Evolutionary conservation across 202 grass and related monocot genomes (phyloP), one percentile per base, ranked within the genome.

Genomic region (Zoysia matrella): DNA sequence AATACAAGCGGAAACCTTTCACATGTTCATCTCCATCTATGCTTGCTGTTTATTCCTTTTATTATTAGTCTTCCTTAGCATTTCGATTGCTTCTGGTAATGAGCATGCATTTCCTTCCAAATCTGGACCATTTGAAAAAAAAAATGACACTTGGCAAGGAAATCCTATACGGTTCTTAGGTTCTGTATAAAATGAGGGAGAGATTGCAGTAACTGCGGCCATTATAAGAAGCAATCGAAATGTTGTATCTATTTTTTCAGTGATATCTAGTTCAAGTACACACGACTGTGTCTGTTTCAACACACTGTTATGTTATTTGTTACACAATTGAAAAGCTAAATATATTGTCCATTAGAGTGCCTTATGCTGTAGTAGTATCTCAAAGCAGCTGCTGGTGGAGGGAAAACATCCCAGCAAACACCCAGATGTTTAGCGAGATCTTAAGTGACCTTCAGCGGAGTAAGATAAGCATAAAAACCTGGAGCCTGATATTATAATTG

Each of bases 381-480:
- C 62, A 53, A 72, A 86, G 65, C 85, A 94, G 92, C 81, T 68
- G 79, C 44, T 14, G 16, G 52, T 74, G 74, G 71, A 58, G 61
- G 15, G 80, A 89, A 15, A 86, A 55, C 71, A 81, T 83, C 66
- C 72, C 88, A 3, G 73, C 22, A 22, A 22, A 22, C 22, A 22
- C 22, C 22, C 22, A 22, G 22, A 22, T 22, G 22, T 22, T 22
- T 71, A 88, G 81, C 4, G 95, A 95, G 79, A 91, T 98, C 70
- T 77, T 98, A 75, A 89, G 78, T 55, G 92, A 93, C 72, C 89
- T 98, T 13, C 95, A 95, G 63, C 74, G 87, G 74, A 98, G 92
- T 73, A 98, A 93, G 87, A 81, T 93, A 18, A 92, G 90, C 89
- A 90, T 98, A 65, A 86, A 93, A 80, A 90, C 95, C 62, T 98